Conservation (phyloP, 768 basidiomycete species). For the Suillus tomentosus region DNA sequence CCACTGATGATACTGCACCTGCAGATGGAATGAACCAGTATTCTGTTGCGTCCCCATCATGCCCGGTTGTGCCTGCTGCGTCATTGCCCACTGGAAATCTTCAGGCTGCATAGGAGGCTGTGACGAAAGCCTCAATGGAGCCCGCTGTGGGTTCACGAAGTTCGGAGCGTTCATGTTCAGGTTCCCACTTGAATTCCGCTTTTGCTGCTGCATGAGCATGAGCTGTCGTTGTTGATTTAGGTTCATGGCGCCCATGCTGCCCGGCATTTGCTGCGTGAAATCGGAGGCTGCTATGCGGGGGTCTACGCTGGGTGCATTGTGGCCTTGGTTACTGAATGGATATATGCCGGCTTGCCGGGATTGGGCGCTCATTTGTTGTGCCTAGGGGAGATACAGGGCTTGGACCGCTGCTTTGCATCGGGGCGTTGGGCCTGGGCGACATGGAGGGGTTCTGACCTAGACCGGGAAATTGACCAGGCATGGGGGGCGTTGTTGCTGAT, state of each 20-base stretch:
- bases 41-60: slow-evolving; percentile 29
- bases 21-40: slow-evolving; percentile 28
- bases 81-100: slow-evolving; percentile 39
- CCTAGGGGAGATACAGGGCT: slow-evolving; percentile 32
- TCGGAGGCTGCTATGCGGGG: slow-evolving; percentile 32
- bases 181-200: slow-evolving; percentile 30
- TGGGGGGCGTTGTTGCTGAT: too few species aligned
- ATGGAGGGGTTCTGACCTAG: slow-evolving; percentile 32
- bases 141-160: slow-evolving; percentile 39
- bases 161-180: slow-evolving; percentile 28
- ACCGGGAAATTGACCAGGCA: slow-evolving; percentile 31
- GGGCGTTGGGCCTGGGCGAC: slow-evolving; percentile 26
- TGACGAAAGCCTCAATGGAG: slow-evolving; percentile 36
- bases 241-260: slow-evolving; percentile 32
- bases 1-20: slow-evolving; percentile 44
- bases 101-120: slow-evolving; percentile 53
- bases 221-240: slow-evolving; percentile 49
- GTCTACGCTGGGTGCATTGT: slow-evolving; percentile 29
- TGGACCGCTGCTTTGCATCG: slow-evolving; percentile 25
- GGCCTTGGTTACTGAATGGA: slow-evolving; percentile 26
- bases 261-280: slow-evolving; percentile 32
- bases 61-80: slow-evolving; percentile 37
- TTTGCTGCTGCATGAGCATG: slow-evolving; percentile 41
- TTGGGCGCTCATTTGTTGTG: slow-evolving; percentile 31
- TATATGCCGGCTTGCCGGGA: slow-evolving; percentile 35